phyloP scores from a whole-genome alignment of 768 basidiomycete species.

The Mycena alexandri region DNA sequence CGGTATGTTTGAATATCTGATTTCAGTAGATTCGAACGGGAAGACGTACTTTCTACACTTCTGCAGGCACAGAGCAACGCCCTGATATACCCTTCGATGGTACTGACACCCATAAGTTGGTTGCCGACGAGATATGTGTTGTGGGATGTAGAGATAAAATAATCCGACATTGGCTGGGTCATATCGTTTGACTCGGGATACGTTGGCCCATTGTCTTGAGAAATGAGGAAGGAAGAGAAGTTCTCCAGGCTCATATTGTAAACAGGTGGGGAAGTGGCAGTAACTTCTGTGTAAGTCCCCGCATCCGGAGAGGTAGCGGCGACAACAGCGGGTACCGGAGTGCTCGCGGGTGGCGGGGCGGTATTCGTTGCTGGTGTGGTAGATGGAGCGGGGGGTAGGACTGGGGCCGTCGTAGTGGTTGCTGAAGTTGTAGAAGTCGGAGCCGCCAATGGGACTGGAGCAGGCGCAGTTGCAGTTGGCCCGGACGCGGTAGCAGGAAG shows the following conservation, averaged over 20 bases:
- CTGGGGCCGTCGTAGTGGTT: neutral
- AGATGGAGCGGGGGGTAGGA: neutral
- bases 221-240: constrained; percentile 74
- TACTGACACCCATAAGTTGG: constrained; percentile 89
- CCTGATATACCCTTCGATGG: constrained; percentile 90
- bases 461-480: too few relatives aligned
- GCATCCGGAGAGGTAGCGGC: neutral
- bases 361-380: neutral
- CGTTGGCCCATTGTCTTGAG: constrained; percentile 64
- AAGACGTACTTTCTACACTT: constrained; percentile 88
- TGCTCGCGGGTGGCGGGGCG: neutral
- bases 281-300: neutral
- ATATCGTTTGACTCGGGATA: constrained; percentile 64
- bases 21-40: constrained; percentile 1
- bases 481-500: neutral
- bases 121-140: constrained; percentile 93
- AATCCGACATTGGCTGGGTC: constrained; percentile 77
- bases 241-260: constrained; percentile 58
- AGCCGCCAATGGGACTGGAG: too few relatives aligned
- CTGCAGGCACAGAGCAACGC: constrained; percentile 91
- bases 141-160: constrained; percentile 89
- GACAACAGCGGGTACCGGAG: neutral
- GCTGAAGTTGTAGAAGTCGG: too few relatives aligned
- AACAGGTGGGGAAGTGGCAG: constrained; percentile 24
- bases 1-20: constrained; percentile 14